Evolutionary conservation across 148 eudicot genomes (phyloP), one percentile per base, ranked within the genome.

Genomic region (Rhododendron williamsianum): DNA sequence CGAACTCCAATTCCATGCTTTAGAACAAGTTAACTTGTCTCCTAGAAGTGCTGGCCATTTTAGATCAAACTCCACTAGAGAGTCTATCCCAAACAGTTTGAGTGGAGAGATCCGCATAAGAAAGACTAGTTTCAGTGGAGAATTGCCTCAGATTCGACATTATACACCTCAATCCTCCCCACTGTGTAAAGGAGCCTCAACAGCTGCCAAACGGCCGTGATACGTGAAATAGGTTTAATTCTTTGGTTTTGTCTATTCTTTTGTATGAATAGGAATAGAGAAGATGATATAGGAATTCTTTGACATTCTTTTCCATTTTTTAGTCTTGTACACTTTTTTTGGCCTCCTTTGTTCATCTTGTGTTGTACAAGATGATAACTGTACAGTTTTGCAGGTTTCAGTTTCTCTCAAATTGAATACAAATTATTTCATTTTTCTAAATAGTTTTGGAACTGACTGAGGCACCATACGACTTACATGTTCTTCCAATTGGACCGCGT

Each of bases 11-110:
- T 91, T 87, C 46, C 93, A 90, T 45, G 95, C 98, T 63, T 87
- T 95, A 74, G 98, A 95, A 88, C 89, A 92, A 83, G 95, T 87
- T 27, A 92, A 88, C 51, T 88, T 95, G 87, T 97, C 96, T 35
- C 98, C 99, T 25, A 92, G 97, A 86, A 94, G 94, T 80, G 80
- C 85, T 74, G 89, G 86, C 30, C 81, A 86, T 33, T 36, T 84
- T 5, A 89, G 91, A 86, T 87, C 91, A 3, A 33, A 54, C 30
- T 86, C 87, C 78, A 88, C 93, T 51, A 51, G 84, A 56, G 88
- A 89, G 46, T 86, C 91, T 23, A 89, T 87, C 74, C 90, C 91
- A 3, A 85, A 46, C 45, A 73, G 87, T 74, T 86, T 84, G 21
- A 63, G 86, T 27, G 77, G 60, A 19, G 87, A 85, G 21, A 30